phyloP scores from a whole-genome alignment of 352 stramenopile genomes.

The Phytophthora syringae region DNA sequence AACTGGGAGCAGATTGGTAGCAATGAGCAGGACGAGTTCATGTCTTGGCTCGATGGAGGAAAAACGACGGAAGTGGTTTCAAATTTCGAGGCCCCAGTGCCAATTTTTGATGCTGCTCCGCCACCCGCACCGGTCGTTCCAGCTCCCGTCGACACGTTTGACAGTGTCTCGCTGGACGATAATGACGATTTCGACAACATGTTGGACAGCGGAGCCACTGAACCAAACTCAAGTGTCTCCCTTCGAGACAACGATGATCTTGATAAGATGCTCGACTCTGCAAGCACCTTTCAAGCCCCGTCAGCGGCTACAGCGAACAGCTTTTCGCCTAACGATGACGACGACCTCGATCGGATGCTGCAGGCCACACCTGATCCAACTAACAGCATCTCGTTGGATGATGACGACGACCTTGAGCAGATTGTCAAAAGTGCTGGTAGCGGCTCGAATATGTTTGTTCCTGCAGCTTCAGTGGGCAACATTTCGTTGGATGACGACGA shows the following conservation, averaged over 20 bases:
- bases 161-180: conserved; percentile 40
- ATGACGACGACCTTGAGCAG: conserved; percentile 32
- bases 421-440: conserved; percentile 19
- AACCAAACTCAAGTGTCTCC: conserved; percentile 10
- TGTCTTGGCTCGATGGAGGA: conserved; percentile 81
- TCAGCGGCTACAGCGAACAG: neutral
- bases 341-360: conserved; percentile 29
- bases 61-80: conserved; percentile 14
- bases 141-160: conserved; percentile 1
- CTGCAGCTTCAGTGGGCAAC: conserved; percentile 1
- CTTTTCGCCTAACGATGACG: conserved; percentile 13
- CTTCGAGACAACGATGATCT: conserved; percentile 12
- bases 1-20: conserved; percentile 44
- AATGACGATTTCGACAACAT: conserved; percentile 40
- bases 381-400: conserved; percentile 24
- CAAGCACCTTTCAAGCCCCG: neutral
- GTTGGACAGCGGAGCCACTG: conserved; percentile 7
- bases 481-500: conserved; percentile 51
- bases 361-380: too few species aligned
- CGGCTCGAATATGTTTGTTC: conserved; percentile 5
- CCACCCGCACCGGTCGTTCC: conserved; percentile 18
- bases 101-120: conserved; percentile 1
- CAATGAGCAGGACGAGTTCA: conserved; percentile 66
- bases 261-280: conserved; percentile 11
- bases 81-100: neutral